A percentile compares a stretch with the other conserved stretches of the same genome.
phyloP scores from a whole-genome alignment of 2,329 filamentous ascomycete species.

The Exophiala aquamarina region DNA sequence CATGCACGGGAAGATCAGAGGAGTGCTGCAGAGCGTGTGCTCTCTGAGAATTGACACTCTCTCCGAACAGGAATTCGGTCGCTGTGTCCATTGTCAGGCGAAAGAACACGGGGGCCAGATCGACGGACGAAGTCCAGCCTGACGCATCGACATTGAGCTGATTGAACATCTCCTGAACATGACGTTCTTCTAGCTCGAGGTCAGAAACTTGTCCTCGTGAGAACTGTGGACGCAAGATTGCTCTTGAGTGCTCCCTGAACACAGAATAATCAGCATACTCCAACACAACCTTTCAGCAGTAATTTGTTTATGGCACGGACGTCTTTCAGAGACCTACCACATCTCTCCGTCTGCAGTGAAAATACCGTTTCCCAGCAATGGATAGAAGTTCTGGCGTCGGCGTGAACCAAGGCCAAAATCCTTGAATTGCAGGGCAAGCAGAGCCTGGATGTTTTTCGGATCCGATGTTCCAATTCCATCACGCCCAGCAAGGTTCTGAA shows the following conservation, averaged over 20 bases:
- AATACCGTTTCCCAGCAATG: constrained; percentile 27
- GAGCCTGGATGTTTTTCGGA: constrained; percentile 43
- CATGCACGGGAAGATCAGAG: constrained; percentile 30
- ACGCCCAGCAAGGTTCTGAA: neutral
- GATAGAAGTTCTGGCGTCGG: neutral
- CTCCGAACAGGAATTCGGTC: constrained; percentile 81
- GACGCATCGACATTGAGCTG: neutral
- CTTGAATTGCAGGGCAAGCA: constrained; percentile 76
- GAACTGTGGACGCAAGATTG: constrained; percentile 50
- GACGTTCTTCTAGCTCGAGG: constrained; percentile 56
- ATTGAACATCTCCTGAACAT: constrained; percentile 35
- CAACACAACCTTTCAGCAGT: too few species aligned
- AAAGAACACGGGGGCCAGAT: constrained; percentile 4
- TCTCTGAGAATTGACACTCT: constrained; percentile 63
- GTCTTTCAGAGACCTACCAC: constrained; percentile 31
- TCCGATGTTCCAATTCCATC: neutral
- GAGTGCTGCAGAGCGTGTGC: constrained; percentile 48
- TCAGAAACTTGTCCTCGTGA: constrained; percentile 52
- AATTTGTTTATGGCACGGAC: neutral
- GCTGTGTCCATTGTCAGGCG: constrained; percentile 70
- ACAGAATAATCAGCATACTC: neutral
- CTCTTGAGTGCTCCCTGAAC: constrained; percentile 40
- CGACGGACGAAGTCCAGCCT: constrained; percentile 1
- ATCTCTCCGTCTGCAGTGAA: constrained; percentile 49
- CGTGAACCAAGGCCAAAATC: constrained; percentile 76